Evolutionary conservation across 495 filamentous ascomycete genomes (phyloP).

Genomic region (Neurospora sp.): DNA sequence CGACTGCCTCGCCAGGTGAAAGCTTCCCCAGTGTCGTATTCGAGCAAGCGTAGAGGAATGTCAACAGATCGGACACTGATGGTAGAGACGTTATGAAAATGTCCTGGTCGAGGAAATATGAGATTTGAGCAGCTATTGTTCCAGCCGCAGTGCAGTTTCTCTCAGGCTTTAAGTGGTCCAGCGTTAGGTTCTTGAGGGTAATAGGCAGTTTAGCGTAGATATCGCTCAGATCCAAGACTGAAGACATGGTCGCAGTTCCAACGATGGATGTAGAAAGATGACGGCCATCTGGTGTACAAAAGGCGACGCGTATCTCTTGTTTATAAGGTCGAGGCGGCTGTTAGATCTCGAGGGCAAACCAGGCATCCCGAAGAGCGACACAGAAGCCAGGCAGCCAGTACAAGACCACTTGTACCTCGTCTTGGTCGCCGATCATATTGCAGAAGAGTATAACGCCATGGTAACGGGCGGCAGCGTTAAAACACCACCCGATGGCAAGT

Average conservation of each 20-base stretch:
- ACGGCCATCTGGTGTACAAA: not conserved
- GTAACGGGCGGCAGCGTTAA: not conserved
- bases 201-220: not conserved
- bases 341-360: not conserved
- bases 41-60: too few species aligned
- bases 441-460: not conserved
- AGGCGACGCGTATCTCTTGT: not conserved
- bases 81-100: not conserved
- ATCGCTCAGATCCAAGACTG: not conserved
- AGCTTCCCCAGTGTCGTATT: too few species aligned
- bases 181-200: fast-evolving
- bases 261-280: not conserved
- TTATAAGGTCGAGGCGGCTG: not conserved
- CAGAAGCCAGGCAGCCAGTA: not conserved
- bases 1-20: too few species aligned
- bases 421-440: not conserved
- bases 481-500: not conserved
- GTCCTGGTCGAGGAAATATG: not conserved
- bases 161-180: not conserved
- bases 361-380: not conserved
- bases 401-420: not conserved
- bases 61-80: too few species aligned
- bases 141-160: not conserved
- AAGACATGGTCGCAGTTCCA: not conserved
- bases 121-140: not conserved